phyloP scores from a whole-genome alignment of 495 filamentous ascomycete species.

The Paragyromitra xinjiangensis region DNA sequence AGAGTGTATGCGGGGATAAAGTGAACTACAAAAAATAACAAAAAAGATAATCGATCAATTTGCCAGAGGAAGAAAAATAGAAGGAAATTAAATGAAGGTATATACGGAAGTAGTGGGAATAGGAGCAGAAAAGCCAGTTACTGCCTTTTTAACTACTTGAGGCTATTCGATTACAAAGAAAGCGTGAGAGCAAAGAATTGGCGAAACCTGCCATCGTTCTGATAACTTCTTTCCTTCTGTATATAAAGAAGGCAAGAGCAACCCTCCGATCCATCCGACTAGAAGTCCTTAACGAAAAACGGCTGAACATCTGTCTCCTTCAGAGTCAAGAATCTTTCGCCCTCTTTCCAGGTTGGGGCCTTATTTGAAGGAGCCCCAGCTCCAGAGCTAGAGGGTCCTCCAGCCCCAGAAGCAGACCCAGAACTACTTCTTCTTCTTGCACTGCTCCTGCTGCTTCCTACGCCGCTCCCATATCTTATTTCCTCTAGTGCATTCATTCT shows the following conservation, averaged over 20 bases:
- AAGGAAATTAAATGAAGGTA: constrained; percentile 1
- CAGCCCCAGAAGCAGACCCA: constrained; percentile 42
- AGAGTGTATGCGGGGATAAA: constrained; percentile 16
- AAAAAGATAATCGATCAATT: constrained; percentile 10
- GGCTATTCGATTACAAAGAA: constrained; percentile 9
- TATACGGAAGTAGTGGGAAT: not conserved
- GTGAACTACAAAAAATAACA: constrained; percentile 4
- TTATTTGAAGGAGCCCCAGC: constrained; percentile 5
- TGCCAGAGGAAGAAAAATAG: not conserved
- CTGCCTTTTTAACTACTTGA: constrained; percentile 1
- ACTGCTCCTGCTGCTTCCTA: constrained; percentile 45
- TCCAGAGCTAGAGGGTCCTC: constrained; percentile 12
- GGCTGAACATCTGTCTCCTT: constrained; percentile 52
- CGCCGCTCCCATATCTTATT: constrained; percentile 38
- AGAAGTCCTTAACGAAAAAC: constrained; percentile 46
- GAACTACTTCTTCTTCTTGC: constrained; percentile 41
- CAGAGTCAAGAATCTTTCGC: constrained; percentile 54
- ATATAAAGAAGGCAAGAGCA: not conserved
- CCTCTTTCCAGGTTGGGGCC: constrained; percentile 46
- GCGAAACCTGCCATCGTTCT: not conserved
- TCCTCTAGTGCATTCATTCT: constrained; percentile 48
- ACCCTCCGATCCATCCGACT: not conserved
- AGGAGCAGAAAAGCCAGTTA: constrained; percentile 8
- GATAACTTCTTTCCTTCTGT: not conserved
- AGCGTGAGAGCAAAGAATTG: constrained; percentile 5